Evolutionary conservation across 257 asterid genomes (phyloP), one percentile per base, ranked within the genome.

Genomic region (Petunia axillaris): DNA sequence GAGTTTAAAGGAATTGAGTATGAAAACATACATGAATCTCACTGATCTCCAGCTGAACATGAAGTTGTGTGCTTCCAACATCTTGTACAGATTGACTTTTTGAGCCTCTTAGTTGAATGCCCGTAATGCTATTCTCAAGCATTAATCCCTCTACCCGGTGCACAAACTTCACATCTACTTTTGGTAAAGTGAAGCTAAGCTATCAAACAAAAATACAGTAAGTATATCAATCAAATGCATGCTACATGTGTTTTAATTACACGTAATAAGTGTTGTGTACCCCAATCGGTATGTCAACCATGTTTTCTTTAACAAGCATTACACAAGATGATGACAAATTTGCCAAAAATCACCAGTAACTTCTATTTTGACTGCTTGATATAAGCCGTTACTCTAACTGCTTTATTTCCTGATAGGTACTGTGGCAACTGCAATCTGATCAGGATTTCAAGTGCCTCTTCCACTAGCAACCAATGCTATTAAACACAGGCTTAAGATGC

Each of bases 131-230:
- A 84, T 92, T 94, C 81, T 92, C 98, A 80, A 89, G 78, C 82
- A 86, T 66, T 82, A 94, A 92, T 77, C 90, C 95, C 81, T 82
- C 84, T 82, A 85, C 91, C 76, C 87, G 87, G 88, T 96, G 97
- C 63, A 85, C 83, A 78, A 92, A 80, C 87, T 89, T 91, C 74
- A 93, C 90, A 79, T 89, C 93, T 85, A 96, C 83, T 79, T 89
- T 94, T 79, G 99, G 97, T 86, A 96, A 89, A 71, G 90, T 89
- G 92, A 96, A 94, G 89, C 96, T 89, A 81, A 87, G 89, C 98
- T 95, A 83, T 76, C 55, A 86, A 84, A 62, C 38, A 50, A 55
- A 25, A 16, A 80, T 78, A 81, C 25, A 59, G 74, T 65, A 75
- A 62, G 67, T 82, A 75, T 13, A 81, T 74, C 80, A 79, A 79